A percentile compares a stretch with the other conserved stretches of the same genome.
These are phyloP conservation scores for Trichosporon asahii DNA, from an alignment of 1,284 basidiomycete species.

Conservation along the genomic window DNA sequence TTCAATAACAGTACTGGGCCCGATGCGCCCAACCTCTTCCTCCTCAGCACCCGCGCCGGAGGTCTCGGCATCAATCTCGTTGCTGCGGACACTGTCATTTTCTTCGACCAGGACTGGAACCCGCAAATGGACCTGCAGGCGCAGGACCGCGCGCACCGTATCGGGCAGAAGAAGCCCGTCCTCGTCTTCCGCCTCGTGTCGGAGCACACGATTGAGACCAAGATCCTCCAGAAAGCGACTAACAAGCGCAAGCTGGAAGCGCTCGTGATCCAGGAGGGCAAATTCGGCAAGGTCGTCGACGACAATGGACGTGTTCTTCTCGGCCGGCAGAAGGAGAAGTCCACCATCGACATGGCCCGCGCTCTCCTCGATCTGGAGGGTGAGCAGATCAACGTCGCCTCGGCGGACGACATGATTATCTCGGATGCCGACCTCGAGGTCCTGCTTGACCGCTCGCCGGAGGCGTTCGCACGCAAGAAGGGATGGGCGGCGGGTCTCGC, in stretches of 20 bases:
- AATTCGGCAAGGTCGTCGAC: constrained; percentile 62
- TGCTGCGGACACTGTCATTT: constrained; percentile 90
- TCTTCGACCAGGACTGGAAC: constrained; percentile 94
- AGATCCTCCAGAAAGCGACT: constrained; percentile 81
- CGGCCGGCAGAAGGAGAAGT: constrained; percentile 54
- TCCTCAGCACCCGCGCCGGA: constrained; percentile 87
- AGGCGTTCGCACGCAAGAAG: constrained; percentile 71
- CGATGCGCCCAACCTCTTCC: constrained; percentile 72
- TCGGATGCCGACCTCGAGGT: constrained; percentile 73
- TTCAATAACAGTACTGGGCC: constrained; percentile 77
- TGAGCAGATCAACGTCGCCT: constrained; percentile 84
- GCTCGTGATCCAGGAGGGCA: constrained; percentile 87
- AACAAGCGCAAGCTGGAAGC: constrained; percentile 88
- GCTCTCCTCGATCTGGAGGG: constrained; percentile 74
- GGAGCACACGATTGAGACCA: constrained; percentile 84
- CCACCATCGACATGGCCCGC: constrained; percentile 76
- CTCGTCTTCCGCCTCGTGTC: constrained; percentile 83
- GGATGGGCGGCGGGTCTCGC: constrained; percentile 63
- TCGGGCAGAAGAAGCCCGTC: constrained; percentile 85
- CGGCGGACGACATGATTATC: constrained; percentile 71
- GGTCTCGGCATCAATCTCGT: constrained; percentile 89
- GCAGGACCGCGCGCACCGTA: constrained; percentile 90
- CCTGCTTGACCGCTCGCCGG: constrained; percentile 74
- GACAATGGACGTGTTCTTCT: constrained; percentile 58
- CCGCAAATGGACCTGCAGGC: constrained; percentile 97